These are phyloP conservation scores for Rhodomyrtus psidioides DNA, from an alignment of 441 rosid genomes.

Conservation along the genomic window DNA sequence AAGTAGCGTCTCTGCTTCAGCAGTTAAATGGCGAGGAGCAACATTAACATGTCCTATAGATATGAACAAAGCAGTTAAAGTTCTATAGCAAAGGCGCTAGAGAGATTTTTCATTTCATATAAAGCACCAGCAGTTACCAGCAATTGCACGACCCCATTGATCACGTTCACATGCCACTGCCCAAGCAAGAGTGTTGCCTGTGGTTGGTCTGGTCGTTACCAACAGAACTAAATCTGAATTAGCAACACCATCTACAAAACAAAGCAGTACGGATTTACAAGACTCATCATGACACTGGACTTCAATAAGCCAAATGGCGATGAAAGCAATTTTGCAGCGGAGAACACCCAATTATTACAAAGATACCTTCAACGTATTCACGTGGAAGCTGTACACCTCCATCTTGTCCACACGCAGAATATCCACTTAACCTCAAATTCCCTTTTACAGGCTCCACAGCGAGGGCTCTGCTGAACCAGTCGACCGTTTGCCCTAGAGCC, in stretches of 20 bases:
- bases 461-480: slow-evolving; percentile 88
- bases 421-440: slow-evolving; percentile 91
- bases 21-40: slow-evolving; percentile 98
- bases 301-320: neutral
- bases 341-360: neutral
- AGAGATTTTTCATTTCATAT: neutral
- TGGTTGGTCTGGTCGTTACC: slow-evolving; percentile 98
- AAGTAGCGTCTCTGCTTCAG: slow-evolving; percentile 93
- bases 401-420: slow-evolving; percentile 99
- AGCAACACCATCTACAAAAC: slow-evolving; percentile 68
- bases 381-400: slow-evolving; percentile 99
- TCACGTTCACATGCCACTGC: slow-evolving; percentile 99
- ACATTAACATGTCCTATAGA: slow-evolving; percentile 93
- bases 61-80: neutral
- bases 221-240: slow-evolving; percentile 87
- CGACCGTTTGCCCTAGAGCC: slow-evolving; percentile 97
- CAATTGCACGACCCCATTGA: slow-evolving; percentile 99
- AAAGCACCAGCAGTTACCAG: slow-evolving; percentile 40
- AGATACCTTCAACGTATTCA: slow-evolving; percentile 84
- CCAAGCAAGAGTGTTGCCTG: slow-evolving; percentile 99
- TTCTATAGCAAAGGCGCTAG: neutral
- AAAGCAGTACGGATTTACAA: slow-evolving; percentile 1
- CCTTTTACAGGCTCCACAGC: slow-evolving; percentile 99
- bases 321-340: slow-evolving; percentile 5
- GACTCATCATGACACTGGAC: neutral